Percentiles rank a stretch among this genome's conserved stretches.
Evolutionary conservation across 768 basidiomycete genomes (phyloP).

Genomic region (Termitomyces titanicus): DNA sequence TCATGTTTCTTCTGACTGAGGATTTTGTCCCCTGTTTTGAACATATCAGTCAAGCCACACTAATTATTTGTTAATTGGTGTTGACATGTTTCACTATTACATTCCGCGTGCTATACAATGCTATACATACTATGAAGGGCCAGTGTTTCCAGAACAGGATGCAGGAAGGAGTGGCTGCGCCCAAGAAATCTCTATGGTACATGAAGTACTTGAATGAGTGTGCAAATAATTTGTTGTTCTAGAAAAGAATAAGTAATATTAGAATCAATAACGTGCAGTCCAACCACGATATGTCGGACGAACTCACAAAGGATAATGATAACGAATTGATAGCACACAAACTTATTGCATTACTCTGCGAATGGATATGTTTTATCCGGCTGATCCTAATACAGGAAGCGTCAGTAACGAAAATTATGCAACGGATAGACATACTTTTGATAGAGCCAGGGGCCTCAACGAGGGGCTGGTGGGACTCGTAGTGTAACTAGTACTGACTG

Average conservation of each 20-base stretch:
- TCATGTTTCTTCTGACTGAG: too few species aligned
- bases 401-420: too few species aligned
- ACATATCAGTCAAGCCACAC: too few species aligned
- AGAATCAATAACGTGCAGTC: not conserved
- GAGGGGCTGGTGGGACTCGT: not conserved
- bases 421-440: not conserved
- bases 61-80: not conserved
- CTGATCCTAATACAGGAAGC: not conserved
- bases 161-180: not conserved
- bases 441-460: not conserved
- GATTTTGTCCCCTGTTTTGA: too few species aligned
- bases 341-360: not conserved
- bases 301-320: not conserved
- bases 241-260: not conserved
- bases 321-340: not conserved
- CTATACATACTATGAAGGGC: not conserved
- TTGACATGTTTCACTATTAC: not conserved
- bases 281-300: too few species aligned
- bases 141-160: not conserved
- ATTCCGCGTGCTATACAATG: not conserved
- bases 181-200: not conserved
- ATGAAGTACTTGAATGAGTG: not conserved
- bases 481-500: constrained; percentile 2
- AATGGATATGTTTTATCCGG: not conserved
- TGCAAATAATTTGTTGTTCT: not conserved